Base-by-base conservation (phyloP, 768 basidiomycete species). In the Tylopilus sp. region DNA sequence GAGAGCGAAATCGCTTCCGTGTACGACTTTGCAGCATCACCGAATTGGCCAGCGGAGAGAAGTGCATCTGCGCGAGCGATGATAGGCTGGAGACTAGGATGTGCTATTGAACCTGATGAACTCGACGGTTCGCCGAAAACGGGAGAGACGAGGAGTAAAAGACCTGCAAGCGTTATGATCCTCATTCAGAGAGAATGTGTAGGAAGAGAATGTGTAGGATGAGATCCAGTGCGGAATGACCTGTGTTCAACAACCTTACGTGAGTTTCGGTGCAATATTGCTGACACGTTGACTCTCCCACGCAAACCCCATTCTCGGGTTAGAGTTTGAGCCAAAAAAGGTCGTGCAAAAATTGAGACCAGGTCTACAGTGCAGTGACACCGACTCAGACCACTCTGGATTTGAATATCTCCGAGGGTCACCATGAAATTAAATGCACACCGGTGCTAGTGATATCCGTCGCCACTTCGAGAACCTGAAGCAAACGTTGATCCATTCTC, bases 11-110 rank as follows among this genome's bases (percentile, higher is more conserved):
- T 90, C 13, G 92, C 93, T 51, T 95, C 90, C 0, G 85, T 76
- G 62, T 92, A 95, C 6, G 82, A 73, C 58, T 76, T 84, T 11
- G 86, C 85, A 15, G 94, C 94, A 58, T 95, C 92, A 38, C 73
- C 79, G 66, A 86, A 93, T 55, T 88, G 84, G 7, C 91, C 91
- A 1, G 79, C 71, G 1, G 86, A 82, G 18, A 94, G 79, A 3
- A 88, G 64, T 10, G 77, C 75, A 56, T 94, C 88, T 1, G 83
- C 91, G 1, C 79, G 76, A 61, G 76, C 78, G 53, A 93, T 80
- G 43, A 91, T 77, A 0, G 91, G 88, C 13, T 78, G 74, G 2
- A 91, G 73, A 30, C 81, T 84, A 5, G 88, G 85, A 11, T 88
- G 86, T 20, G 66, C 64, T 22, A 70, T 55, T 17, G 62, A 68